Evolutionary conservation across 2,329 filamentous ascomycete genomes (phyloP).

Genomic region (Fusarium sp.): DNA sequence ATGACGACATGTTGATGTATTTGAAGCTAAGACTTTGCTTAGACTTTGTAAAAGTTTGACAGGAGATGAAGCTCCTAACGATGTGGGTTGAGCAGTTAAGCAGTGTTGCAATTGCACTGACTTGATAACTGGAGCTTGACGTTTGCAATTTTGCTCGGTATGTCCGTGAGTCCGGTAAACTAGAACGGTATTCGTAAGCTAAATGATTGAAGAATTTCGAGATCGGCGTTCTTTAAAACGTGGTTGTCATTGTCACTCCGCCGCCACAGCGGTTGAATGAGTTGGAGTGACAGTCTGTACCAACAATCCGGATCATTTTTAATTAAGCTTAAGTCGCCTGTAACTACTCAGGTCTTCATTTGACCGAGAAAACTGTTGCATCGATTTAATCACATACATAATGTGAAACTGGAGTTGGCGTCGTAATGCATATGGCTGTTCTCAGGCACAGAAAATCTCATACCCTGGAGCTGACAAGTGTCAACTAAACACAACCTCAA

Average conservation of each 20-base stretch:
- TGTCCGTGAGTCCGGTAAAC: background rate
- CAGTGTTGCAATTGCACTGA: background rate
- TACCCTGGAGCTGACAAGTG: background rate
- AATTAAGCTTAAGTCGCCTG: background rate
- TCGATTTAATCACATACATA: background rate
- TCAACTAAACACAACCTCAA: background rate
- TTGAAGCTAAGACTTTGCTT: background rate
- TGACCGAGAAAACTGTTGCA: background rate
- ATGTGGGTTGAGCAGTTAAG: background rate
- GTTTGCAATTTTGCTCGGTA: background rate
- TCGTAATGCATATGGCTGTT: background rate
- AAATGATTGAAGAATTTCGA: background rate
- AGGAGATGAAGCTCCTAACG: background rate
- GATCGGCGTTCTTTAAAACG: background rate
- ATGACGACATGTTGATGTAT: slow-evolving; percentile 16
- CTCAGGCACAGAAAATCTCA: background rate
- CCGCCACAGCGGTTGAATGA: background rate
- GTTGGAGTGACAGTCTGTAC: background rate
- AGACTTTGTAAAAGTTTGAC: background rate
- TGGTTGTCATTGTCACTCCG: background rate
- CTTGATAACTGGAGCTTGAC: background rate
- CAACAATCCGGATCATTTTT: background rate
- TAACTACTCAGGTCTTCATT: background rate
- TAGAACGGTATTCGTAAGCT: background rate
- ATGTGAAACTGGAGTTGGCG: background rate